Conservation (phyloP, 106 monocot genomes). For the Vanilla planifolia region DNA sequence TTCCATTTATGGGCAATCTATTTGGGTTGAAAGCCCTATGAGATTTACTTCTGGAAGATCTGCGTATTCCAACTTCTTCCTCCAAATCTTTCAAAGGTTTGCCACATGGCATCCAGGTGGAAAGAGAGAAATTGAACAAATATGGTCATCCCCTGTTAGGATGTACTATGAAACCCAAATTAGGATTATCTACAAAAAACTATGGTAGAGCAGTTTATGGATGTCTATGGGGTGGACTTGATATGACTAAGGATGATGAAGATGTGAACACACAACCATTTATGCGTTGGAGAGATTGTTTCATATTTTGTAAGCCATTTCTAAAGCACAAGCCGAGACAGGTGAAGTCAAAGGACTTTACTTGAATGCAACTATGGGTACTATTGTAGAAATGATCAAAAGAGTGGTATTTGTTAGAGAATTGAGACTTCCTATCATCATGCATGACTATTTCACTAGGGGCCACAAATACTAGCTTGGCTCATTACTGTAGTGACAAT, state of each 20-base stretch:
- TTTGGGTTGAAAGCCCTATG: background rate
- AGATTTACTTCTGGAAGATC: background rate
- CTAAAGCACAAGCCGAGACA: conserved; percentile 10
- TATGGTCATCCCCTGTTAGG: background rate
- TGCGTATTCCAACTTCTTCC: background rate
- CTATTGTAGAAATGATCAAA: conserved; percentile 1
- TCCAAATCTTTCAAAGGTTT: no score
- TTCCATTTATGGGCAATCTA: background rate
- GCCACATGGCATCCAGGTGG: background rate
- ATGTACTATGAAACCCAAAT: background rate
- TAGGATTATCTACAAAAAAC: conserved; percentile 8
- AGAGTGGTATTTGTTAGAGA: no score
- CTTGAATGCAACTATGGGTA: conserved; percentile 3
- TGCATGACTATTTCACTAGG: no score
- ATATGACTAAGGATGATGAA: conserved; percentile 16
- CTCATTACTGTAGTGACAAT: no score
- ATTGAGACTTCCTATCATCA: no score
- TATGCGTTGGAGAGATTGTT: conserved; percentile 7
- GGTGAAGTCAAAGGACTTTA: background rate
- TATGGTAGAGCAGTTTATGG: conserved; percentile 5
- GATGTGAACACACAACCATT: conserved; percentile 11
- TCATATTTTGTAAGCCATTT: conserved; percentile 13
- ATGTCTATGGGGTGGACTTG: conserved; percentile 7
- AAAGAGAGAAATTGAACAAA: background rate
- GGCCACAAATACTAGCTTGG: no score